Conservation (phyloP, 306 rosid genomes). For the Purshia tridentata region DNA sequence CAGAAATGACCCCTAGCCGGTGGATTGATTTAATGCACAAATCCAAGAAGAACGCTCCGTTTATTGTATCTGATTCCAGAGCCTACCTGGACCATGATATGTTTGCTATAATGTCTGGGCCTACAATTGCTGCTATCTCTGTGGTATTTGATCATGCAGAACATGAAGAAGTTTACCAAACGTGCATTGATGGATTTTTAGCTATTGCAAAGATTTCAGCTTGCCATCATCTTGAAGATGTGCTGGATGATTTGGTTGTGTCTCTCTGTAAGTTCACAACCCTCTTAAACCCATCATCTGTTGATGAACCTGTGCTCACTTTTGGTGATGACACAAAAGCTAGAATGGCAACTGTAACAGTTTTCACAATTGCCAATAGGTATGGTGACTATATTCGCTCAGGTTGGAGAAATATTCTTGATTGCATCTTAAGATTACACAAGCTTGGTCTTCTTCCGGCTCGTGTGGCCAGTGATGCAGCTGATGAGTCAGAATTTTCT, state of each 20-base stretch:
- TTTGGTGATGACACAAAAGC: conserved; percentile 97
- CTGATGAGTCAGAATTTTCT: conserved; percentile 82
- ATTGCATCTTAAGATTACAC: conserved; percentile 90
- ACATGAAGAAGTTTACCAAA: conserved; percentile 90
- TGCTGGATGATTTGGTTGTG: conserved; percentile 94
- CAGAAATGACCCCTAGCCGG: conserved; percentile 94
- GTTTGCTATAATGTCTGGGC: conserved; percentile 98
- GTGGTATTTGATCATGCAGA: conserved; percentile 98
- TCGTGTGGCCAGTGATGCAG: conserved; percentile 95
- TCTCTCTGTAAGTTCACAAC: conserved; percentile 97
- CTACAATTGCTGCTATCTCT: conserved; percentile 98
- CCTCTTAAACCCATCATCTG: conserved; percentile 77
- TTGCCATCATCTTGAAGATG: conserved; percentile 98
- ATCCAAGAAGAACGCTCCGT: conserved; percentile 83
- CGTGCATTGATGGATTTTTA: conserved; percentile 90
- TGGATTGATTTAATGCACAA: conserved; percentile 96
- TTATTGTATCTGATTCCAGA: conserved; percentile 80
- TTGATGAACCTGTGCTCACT: conserved; percentile 87
- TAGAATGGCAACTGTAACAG: conserved; percentile 91
- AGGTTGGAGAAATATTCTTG: conserved; percentile 98
- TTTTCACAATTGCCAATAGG: conserved; percentile 90
- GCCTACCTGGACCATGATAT: conserved; percentile 92
- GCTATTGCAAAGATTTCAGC: conserved; percentile 97
- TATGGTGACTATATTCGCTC: conserved; percentile 93
- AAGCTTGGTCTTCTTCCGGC: conserved; percentile 98